phyloP scores from a whole-genome alignment of 192 early-diverging fungal species.

The Chytriomyces sp. region DNA sequence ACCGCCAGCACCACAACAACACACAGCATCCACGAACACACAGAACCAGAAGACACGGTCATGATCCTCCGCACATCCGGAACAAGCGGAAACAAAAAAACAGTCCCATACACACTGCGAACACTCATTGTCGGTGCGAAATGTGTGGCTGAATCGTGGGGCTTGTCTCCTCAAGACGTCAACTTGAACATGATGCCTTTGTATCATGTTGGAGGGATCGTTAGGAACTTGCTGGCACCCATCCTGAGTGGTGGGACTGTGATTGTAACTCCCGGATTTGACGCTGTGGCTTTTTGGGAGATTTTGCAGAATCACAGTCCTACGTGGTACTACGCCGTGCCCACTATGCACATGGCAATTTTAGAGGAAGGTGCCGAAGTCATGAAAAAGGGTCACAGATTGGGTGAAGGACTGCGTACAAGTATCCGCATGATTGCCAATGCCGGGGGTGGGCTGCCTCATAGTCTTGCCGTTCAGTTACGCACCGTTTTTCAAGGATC shows the following conservation, averaged over 20 bases:
- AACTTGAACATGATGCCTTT: constrained; percentile 47
- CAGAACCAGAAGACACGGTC: constrained; percentile 10
- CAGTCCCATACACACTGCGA: constrained; percentile 28
- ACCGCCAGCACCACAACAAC: background rate
- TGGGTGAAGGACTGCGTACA: background rate
- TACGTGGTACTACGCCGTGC: constrained; percentile 60
- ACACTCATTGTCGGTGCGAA: constrained; percentile 31
- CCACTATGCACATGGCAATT: constrained; percentile 79
- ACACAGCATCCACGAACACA: background rate
- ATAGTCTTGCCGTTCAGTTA: constrained; percentile 40
- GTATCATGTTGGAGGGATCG: constrained; percentile 73
- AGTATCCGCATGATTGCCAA: constrained; percentile 52
- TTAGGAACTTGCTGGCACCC: constrained; percentile 74
- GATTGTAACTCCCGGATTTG: constrained; percentile 62
- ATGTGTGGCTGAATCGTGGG: constrained; percentile 40
- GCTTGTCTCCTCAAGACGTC: constrained; percentile 48
- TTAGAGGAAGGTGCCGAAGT: constrained; percentile 5
- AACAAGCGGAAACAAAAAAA: constrained; percentile 69
- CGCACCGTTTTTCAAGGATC: constrained; percentile 33
- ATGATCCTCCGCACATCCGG: constrained; percentile 79
- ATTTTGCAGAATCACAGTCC: constrained; percentile 36
- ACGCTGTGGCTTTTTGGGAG: constrained; percentile 41
- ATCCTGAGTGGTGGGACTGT: constrained; percentile 71
- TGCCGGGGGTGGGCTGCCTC: constrained; percentile 51
- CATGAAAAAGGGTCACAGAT: constrained; percentile 11